Evolutionary conservation across 1,139 yeast species (phyloP).

Genomic region (Candida tetrigidarum): DNA sequence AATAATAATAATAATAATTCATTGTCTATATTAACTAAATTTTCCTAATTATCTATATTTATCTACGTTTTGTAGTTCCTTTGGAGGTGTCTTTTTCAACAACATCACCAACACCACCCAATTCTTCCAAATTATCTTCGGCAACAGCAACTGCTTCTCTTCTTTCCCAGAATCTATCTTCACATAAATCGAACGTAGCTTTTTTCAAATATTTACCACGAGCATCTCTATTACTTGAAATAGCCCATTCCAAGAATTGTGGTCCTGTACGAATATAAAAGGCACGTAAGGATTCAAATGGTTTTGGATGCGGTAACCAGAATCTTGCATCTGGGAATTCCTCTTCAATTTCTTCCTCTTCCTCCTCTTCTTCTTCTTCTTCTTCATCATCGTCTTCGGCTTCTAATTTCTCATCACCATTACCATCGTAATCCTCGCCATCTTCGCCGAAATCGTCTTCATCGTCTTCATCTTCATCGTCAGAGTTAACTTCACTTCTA

Average conservation of each 20-base stretch:
- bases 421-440: conserved; percentile 69
- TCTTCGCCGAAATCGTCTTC: conserved; percentile 63
- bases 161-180: conserved; percentile 98
- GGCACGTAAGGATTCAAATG: conserved; percentile 84
- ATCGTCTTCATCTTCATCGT: conserved; percentile 44
- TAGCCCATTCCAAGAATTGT: conserved; percentile 90
- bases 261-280: conserved; percentile 90
- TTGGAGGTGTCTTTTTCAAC: conserved; percentile 75
- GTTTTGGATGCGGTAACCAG: conserved; percentile 96
- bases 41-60: conserved; percentile 10
- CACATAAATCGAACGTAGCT: conserved; percentile 88
- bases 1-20: no score
- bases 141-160: conserved; percentile 88
- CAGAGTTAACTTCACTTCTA: conserved; percentile 30
- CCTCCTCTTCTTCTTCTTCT: conserved; percentile 63
- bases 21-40: background rate
- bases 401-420: conserved; percentile 53
- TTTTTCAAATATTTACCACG: conserved; percentile 90
- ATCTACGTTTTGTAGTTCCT: conserved; percentile 49
- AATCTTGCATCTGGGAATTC: conserved; percentile 92
- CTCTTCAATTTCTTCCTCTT: conserved; percentile 64
- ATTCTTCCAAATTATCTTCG: conserved; percentile 87
- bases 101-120: conserved; percentile 91
- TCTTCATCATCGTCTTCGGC: conserved; percentile 53
- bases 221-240: conserved; percentile 81